Evolutionary conservation across 2,329 filamentous ascomycete species (phyloP).

Genomic region (Microdochium nivale): DNA sequence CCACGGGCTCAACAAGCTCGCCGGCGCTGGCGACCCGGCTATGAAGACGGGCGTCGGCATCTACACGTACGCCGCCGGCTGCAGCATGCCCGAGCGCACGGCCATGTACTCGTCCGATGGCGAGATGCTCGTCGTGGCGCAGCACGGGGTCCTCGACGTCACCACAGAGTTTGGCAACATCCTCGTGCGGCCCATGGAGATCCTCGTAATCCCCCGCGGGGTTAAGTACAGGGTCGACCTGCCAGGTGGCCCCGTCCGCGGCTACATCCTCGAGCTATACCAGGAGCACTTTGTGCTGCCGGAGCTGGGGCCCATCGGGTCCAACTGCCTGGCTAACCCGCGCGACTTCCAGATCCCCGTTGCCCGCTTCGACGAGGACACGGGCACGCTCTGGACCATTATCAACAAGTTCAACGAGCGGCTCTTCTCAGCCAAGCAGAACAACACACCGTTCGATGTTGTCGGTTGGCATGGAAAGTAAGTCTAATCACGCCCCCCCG

Average conservation of each 20-base stretch:
- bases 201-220: constrained; percentile 57
- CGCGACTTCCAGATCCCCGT: constrained; percentile 59
- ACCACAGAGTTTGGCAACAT: constrained; percentile 59
- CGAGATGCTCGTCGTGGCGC: constrained; percentile 59
- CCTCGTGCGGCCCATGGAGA: constrained; percentile 57
- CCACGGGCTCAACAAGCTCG: constrained; percentile 52
- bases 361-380: constrained; percentile 49
- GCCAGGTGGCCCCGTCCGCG: constrained; percentile 34
- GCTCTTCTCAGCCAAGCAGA: constrained; percentile 51
- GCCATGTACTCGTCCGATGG: constrained; percentile 70
- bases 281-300: constrained; percentile 54
- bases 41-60: constrained; percentile 65
- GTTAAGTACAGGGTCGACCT: constrained; percentile 56
- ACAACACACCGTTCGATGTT: constrained; percentile 59
- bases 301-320: constrained; percentile 54
- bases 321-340: constrained; percentile 52
- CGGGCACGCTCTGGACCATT: constrained; percentile 31
- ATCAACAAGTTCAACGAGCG: constrained; percentile 53
- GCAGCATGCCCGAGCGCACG: constrained; percentile 57
- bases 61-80: constrained; percentile 63
- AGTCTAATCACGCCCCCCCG: not conserved
- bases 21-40: constrained; percentile 63
- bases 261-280: constrained; percentile 58
- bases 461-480: constrained; percentile 64
- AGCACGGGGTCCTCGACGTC: constrained; percentile 57